These are phyloP conservation scores for Entophlyctis helioformis DNA, from an alignment of 192 early-diverging fungal species.

Conservation along the genomic window DNA sequence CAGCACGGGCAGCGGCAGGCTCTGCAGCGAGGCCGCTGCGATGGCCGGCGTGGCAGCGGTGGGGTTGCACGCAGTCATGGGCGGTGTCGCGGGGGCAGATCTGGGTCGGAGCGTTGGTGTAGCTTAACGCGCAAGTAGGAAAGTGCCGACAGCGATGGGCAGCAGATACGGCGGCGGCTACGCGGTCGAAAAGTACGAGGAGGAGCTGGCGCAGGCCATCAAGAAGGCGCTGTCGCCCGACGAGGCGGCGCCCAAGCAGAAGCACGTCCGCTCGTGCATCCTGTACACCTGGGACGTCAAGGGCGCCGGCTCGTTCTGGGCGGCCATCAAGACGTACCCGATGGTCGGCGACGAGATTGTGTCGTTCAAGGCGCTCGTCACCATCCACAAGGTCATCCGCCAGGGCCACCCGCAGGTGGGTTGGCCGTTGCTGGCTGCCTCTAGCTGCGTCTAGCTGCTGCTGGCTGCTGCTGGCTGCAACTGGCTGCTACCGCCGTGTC, in stretches of 20 bases:
- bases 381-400: constrained; percentile 89
- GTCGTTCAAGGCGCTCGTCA: constrained; percentile 90
- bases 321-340: constrained; percentile 74
- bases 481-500: too few relatives aligned
- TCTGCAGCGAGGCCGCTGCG: too few relatives aligned
- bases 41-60: too few relatives aligned
- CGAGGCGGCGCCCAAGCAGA: constrained; percentile 93
- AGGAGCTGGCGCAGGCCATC: constrained; percentile 74
- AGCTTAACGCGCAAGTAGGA: too few relatives aligned
- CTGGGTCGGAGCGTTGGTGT: too few relatives aligned
- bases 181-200: constrained; percentile 45
- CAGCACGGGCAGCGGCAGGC: too few relatives aligned
- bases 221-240: constrained; percentile 82
- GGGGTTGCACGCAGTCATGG: too few relatives aligned
- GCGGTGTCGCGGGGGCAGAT: too few relatives aligned
- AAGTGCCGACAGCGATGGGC: too few relatives aligned
- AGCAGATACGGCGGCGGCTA: too few relatives aligned
- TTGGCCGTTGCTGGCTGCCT: constrained; percentile 1
- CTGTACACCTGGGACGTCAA: constrained; percentile 93
- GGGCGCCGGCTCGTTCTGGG: constrained; percentile 74
- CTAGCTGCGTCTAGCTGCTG: background rate
- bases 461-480: background rate
- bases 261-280: constrained; percentile 84
- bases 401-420: constrained; percentile 75
- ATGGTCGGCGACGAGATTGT: constrained; percentile 88